Evolutionary conservation across 2,329 filamentous ascomycete genomes (phyloP).

Genomic region (Calonectria hongkongensis): DNA sequence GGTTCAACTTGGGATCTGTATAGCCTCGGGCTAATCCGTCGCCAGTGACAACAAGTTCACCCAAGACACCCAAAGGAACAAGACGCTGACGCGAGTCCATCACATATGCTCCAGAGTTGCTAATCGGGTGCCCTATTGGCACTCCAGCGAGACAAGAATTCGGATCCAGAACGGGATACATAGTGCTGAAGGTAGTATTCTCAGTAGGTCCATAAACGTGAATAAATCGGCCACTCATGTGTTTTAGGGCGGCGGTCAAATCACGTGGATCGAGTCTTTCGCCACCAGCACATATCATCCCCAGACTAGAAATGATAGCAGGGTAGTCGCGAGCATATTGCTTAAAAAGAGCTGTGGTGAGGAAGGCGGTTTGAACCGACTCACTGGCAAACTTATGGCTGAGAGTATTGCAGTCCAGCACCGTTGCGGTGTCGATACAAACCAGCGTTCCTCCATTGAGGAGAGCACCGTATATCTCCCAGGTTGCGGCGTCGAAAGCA

Average conservation of each 20-base stretch:
- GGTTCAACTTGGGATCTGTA: neutral
- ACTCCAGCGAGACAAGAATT: neutral
- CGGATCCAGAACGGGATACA: neutral
- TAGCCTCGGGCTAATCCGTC: neutral
- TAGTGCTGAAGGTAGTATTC: neutral
- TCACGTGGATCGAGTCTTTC: slow-evolving; percentile 8
- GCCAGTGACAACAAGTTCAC: neutral
- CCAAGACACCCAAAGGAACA: neutral
- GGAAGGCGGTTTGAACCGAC: slow-evolving; percentile 56
- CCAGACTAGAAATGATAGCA: neutral
- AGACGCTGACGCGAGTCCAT: neutral
- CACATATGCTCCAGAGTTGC: neutral
- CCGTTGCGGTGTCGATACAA: slow-evolving; percentile 61
- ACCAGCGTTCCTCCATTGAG: neutral
- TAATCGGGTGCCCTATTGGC: neutral
- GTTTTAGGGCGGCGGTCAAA: neutral
- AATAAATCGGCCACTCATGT: neutral
- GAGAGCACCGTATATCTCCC: slow-evolving; percentile 8
- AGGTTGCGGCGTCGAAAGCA: slow-evolving; percentile 5
- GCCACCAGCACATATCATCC: neutral
- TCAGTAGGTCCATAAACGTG: neutral
- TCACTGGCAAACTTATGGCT: neutral
- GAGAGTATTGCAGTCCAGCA: slow-evolving; percentile 61
- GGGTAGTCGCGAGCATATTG: neutral
- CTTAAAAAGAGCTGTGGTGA: neutral